A percentile compares a stretch with the other conserved stretches of the same genome.
phyloP scores from a whole-genome alignment of 305 asterid species.

The Vinca major region DNA sequence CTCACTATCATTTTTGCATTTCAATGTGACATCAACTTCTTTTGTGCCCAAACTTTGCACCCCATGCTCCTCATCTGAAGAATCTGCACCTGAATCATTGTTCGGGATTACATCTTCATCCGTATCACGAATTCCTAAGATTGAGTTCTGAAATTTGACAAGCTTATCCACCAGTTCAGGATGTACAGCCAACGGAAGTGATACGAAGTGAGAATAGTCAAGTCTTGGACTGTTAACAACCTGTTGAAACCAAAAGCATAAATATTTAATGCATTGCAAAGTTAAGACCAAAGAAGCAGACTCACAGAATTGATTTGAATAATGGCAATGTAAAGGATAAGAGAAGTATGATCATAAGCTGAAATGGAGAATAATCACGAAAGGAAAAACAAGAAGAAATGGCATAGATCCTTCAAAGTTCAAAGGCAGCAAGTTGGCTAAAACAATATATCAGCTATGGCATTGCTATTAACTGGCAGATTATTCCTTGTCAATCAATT shows the following conservation, averaged over 20 bases:
- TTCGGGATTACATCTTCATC: conserved; percentile 29
- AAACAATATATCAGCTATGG: not conserved
- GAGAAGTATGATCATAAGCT: not conserved
- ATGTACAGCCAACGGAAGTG: conserved; percentile 87
- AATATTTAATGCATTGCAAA: not conserved
- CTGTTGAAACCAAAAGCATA: conserved; percentile 35
- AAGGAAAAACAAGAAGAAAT: not conserved
- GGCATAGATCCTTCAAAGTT: not conserved
- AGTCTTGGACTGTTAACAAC: conserved; percentile 55
- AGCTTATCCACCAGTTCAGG: conserved; percentile 73
- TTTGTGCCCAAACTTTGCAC: conserved; percentile 22
- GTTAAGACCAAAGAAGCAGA: not conserved
- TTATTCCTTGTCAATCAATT: not conserved
- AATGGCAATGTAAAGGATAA: not conserved
- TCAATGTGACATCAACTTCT: conserved; percentile 14
- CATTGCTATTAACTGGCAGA: not conserved
- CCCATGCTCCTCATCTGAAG: conserved; percentile 28
- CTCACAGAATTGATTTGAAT: not conserved
- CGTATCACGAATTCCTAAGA: conserved; percentile 43
- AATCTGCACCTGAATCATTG: conserved; percentile 27
- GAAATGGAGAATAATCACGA: not conserved
- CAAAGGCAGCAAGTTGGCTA: not conserved
- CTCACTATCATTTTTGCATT: conserved; percentile 18
- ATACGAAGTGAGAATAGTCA: conserved; percentile 88
- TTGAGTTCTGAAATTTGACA: conserved; percentile 50